A percentile compares a stretch with the other conserved stretches of the same genome.
phyloP scores from a whole-genome alignment of 2,329 filamentous ascomycete genomes.

The Exophiala sp. region DNA sequence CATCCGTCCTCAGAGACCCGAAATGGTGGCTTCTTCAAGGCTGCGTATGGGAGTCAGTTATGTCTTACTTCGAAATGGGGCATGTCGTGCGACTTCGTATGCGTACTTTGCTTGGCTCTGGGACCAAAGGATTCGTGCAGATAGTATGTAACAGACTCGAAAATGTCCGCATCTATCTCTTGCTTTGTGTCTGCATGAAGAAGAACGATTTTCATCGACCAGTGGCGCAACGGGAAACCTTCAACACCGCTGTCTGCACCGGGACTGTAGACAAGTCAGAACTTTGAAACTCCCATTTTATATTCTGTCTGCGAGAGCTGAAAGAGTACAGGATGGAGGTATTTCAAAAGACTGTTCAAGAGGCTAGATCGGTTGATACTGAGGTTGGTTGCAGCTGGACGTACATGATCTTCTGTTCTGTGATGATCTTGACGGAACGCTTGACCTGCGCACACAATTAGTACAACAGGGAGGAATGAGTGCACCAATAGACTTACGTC shows the following conservation, averaged over 20 bases:
- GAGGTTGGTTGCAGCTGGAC: conserved; percentile 35
- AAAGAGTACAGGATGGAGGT: neutral
- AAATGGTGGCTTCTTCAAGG: conserved; percentile 79
- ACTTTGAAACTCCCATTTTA: neutral
- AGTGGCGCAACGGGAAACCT: conserved; percentile 86
- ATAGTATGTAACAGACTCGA: conserved; percentile 88
- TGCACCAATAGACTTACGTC: conserved; percentile 19
- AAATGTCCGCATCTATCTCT: conserved; percentile 77
- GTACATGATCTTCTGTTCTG: conserved; percentile 83
- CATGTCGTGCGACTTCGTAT: neutral
- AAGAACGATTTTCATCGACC: conserved; percentile 80
- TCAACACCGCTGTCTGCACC: conserved; percentile 75
- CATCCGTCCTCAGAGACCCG: conserved; percentile 88
- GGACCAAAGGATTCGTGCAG: conserved; percentile 91
- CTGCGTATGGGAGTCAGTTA: conserved; percentile 40
- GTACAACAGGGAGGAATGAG: neutral
- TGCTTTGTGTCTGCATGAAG: conserved; percentile 57
- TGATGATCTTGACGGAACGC: conserved; percentile 86
- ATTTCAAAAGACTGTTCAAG: neutral
- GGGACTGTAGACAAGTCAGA: conserved; percentile 42
- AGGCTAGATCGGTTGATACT: neutral
- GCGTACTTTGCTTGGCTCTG: conserved; percentile 70
- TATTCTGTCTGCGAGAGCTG: neutral
- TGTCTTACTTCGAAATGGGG: neutral
- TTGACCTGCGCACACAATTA: conserved; percentile 52